Base-by-base conservation (phyloP, 352 stramenopile species). In the Pythium chondricola region DNA sequence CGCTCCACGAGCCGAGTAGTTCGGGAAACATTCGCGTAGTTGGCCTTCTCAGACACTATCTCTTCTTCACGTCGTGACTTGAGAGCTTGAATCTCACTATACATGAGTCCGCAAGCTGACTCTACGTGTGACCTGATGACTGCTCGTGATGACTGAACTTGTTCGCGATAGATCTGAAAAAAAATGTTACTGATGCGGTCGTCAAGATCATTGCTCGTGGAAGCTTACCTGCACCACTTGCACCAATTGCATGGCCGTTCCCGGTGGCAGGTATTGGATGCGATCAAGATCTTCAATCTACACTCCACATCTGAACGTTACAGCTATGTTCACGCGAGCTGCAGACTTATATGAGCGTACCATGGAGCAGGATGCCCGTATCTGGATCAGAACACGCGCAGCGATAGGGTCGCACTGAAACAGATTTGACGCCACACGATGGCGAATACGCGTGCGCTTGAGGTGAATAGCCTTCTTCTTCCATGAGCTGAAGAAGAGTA, bases 401-500 rank as follows among this genome's bases (percentile, higher is more conserved):
- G 70, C 72, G 22, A 77, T 25, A 0, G 57, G 39, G 32, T 85
- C 70, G 5, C 72, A 85, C n/a, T 44, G 58, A 37, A 87, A 83
- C 6, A 82, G 52, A 38, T 61, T 79, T 29, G 56, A 80, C 3
- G 57, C 63, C 0, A 87, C 44, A 24, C 50, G 43, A 16, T 71
- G 63, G 16, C 52, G 58, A 29, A 78, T 51, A 3, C 74, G 67
- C 26, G 48, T 50, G 26, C 76, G 58, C 29, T 69, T 70, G 39
- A 67, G 55, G 11, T 63, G 54, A n/a, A 81, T 59, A 21, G 70
- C 57, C 40, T 72, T 79, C 17, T 63, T 65, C 27, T 85, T 86
- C 76, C 76, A 88, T 6, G 69, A 83, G 36, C 83, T 74, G 47
- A 86, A 88, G 48, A 86, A 88, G 16, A 88, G 56, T 50, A 88